These are phyloP conservation scores for Danielia oregonensis DNA, from an alignment of 805 yeast species.

Conservation along the genomic window DNA sequence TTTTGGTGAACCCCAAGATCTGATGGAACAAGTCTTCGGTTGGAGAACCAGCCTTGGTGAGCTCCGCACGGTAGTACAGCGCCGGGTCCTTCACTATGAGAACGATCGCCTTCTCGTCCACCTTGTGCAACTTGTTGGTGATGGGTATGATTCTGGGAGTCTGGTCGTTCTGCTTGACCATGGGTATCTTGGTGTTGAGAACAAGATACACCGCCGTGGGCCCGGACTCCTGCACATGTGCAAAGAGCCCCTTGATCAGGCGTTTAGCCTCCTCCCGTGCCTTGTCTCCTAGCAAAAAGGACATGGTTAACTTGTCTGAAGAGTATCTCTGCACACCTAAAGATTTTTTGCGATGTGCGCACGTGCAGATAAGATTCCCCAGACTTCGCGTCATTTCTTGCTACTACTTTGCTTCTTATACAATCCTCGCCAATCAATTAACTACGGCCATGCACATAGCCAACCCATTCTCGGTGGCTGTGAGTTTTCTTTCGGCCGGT, in stretches of 20 bases:
- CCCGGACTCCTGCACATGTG: slow-evolving; percentile 12
- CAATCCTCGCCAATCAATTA: no score
- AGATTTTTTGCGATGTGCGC: neutral
- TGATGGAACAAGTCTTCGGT: slow-evolving; percentile 62
- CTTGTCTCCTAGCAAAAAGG: slow-evolving; percentile 17
- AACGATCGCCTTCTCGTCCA: slow-evolving; percentile 49
- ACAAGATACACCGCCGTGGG: slow-evolving; percentile 41
- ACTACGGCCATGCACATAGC: no score
- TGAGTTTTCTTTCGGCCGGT: neutral
- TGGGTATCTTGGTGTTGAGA: slow-evolving; percentile 45
- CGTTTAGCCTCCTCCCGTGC: slow-evolving; percentile 16
- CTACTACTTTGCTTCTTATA: no score
- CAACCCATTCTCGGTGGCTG: neutral
- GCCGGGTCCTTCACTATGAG: slow-evolving; percentile 76
- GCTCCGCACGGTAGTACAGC: slow-evolving; percentile 46
- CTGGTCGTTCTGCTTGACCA: slow-evolving; percentile 43
- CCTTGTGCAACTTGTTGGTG: slow-evolving; percentile 45
- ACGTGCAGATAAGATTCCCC: neutral
- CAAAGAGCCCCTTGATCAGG: slow-evolving; percentile 14
- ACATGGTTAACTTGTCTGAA: no score
- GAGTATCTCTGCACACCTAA: no score
- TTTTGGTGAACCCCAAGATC: slow-evolving; percentile 55
- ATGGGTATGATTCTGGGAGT: slow-evolving; percentile 61
- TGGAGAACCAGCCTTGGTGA: slow-evolving; percentile 46
- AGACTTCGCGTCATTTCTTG: no score